phyloP scores from a whole-genome alignment of 2,329 filamentous ascomycete species.

The Sclerotiophoma versabilis region DNA sequence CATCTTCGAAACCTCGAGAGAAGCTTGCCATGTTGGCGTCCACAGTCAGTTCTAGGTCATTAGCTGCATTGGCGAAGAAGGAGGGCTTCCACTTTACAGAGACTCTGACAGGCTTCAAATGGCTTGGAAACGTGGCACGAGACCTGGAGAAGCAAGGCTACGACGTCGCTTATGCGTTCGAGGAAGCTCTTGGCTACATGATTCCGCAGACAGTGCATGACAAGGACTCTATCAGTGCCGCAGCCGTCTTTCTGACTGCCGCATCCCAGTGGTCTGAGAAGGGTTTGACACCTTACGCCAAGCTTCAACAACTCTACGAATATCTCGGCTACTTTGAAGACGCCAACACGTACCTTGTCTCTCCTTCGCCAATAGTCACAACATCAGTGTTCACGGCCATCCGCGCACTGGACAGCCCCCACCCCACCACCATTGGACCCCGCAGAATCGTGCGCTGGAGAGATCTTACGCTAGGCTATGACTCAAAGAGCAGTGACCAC shows the following conservation, averaged over 20 bases:
- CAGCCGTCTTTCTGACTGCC: slow-evolving; percentile 65
- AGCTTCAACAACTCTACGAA: slow-evolving; percentile 64
- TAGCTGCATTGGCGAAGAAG: slow-evolving; percentile 61
- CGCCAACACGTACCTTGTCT: slow-evolving; percentile 69
- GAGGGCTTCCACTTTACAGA: slow-evolving; percentile 66
- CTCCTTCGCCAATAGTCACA: slow-evolving; percentile 62
- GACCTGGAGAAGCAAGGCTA: slow-evolving; percentile 58
- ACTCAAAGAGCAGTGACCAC: slow-evolving; percentile 61
- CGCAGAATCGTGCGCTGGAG: slow-evolving; percentile 65
- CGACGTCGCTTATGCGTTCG: slow-evolving; percentile 65
- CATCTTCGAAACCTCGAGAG: slow-evolving; percentile 41
- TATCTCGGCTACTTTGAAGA: slow-evolving; percentile 68
- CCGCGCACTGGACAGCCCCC: slow-evolving; percentile 52
- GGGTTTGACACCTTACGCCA: slow-evolving; percentile 63
- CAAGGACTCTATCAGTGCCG: slow-evolving; percentile 69
- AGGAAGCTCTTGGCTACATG: slow-evolving; percentile 73
- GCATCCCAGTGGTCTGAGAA: slow-evolving; percentile 60
- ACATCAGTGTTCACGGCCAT: slow-evolving; percentile 63
- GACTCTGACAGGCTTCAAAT: slow-evolving; percentile 72
- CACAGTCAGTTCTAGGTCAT: slow-evolving; percentile 70
- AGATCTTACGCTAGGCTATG: slow-evolving; percentile 67
- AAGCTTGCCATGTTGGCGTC: slow-evolving; percentile 66
- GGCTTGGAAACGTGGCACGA: slow-evolving; percentile 68
- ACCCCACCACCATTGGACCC: slow-evolving; percentile 57
- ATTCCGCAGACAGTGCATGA: slow-evolving; percentile 68